These are phyloP conservation scores for Lathyrus tuberosus DNA, from an alignment of 306 rosid species.

Conservation along the genomic window DNA sequence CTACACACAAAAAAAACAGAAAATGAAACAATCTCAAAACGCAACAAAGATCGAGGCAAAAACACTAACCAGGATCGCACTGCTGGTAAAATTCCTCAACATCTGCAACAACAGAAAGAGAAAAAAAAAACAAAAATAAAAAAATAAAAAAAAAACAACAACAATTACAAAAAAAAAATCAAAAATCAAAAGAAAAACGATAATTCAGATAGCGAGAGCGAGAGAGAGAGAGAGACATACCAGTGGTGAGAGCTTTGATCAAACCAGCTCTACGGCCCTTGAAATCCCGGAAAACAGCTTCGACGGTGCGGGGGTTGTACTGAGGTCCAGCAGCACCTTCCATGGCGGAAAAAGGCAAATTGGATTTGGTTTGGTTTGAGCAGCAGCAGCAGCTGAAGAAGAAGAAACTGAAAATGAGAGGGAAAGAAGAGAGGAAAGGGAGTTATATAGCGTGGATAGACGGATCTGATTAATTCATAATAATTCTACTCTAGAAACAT, in stretches of 20 bases:
- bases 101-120: slow-evolving; percentile 29
- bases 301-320: neutral
- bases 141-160: neutral
- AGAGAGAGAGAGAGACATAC: neutral
- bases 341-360: neutral
- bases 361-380: neutral
- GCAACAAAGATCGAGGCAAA: neutral
- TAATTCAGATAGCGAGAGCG: neutral
- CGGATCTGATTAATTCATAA: too few species aligned
- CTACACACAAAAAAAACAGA: neutral
- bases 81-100: slow-evolving; percentile 7
- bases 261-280: slow-evolving; percentile 8
- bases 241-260: slow-evolving; percentile 28
- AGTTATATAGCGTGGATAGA: too few species aligned
- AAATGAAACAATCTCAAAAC: neutral
- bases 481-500: too few species aligned
- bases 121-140: neutral
- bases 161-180: neutral
- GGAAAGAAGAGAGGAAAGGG: too few species aligned
- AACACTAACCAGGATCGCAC: slow-evolving; percentile 31
- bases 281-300: slow-evolving; percentile 23
- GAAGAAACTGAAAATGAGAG: neutral
- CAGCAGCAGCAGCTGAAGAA: slow-evolving; percentile 7
- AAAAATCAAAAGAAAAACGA: neutral
- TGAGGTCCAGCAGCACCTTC: neutral